These are phyloP conservation scores for Colletotrichum godetiae DNA, from an alignment of 2,329 filamentous ascomycete genomes.

Conservation along the genomic window DNA sequence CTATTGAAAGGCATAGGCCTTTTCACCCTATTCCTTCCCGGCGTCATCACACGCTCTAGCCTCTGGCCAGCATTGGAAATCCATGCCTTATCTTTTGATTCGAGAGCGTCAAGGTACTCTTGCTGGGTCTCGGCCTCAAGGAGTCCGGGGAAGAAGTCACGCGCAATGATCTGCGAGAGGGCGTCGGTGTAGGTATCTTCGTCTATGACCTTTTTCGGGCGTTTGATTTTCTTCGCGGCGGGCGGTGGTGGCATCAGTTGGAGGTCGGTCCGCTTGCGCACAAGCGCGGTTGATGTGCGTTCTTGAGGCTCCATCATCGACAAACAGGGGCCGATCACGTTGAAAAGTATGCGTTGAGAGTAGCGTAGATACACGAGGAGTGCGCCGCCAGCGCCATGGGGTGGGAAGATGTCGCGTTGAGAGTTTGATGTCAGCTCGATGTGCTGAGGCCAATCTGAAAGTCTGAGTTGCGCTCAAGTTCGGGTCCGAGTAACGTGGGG, in stretches of 20 bases:
- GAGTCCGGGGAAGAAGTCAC: slow-evolving; percentile 96
- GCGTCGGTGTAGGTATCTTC: slow-evolving; percentile 94
- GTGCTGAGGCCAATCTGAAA: slow-evolving; percentile 4
- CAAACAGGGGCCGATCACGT: not conserved
- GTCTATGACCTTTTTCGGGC: slow-evolving; percentile 87
- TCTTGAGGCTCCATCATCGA: slow-evolving; percentile 50
- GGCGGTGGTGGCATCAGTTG: slow-evolving; percentile 91
- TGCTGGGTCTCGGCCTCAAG: slow-evolving; percentile 87
- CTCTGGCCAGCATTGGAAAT: slow-evolving; percentile 82
- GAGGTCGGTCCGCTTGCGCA: slow-evolving; percentile 74
- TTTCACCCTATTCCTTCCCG: slow-evolving; percentile 61
- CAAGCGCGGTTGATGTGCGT: slow-evolving; percentile 66
- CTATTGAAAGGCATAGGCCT: slow-evolving; percentile 42
- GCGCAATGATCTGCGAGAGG: slow-evolving; percentile 91
- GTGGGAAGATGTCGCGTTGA: not conserved
- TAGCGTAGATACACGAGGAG: too few species aligned
- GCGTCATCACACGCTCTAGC: slow-evolving; percentile 84
- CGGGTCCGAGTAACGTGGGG: slow-evolving; percentile 3
- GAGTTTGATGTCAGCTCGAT: not conserved
- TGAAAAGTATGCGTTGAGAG: not conserved
- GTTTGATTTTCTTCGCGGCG: slow-evolving; percentile 87
- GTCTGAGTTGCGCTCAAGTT: slow-evolving; percentile 1
- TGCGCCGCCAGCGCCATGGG: not conserved
- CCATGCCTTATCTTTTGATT: slow-evolving; percentile 87
- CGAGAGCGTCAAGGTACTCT: slow-evolving; percentile 91